Evolutionary conservation across 768 basidiomycete species (phyloP), one percentile per base, ranked within the genome.

Genomic region (Russula abietina): DNA sequence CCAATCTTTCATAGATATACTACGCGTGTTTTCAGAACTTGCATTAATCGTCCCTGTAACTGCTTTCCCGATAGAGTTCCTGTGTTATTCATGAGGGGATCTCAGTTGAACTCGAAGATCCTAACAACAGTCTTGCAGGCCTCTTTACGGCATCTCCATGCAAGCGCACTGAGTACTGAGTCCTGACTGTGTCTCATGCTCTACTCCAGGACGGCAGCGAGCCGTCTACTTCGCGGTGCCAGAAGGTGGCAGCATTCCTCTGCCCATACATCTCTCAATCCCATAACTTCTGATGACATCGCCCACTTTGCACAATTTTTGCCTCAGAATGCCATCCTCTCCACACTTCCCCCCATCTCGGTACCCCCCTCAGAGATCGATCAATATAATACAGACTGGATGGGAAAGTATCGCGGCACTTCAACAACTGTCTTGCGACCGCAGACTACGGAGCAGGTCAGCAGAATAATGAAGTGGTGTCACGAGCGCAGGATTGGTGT

Each of bases 351-450:
- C 28, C 80, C 88, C 16, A 65, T 66, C 49, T 73, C 79, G 9
- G 68, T 75, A 19, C 61, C 82, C n/a, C 43, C 77, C 9, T 78
- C 84, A 12, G 95, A 97, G 66, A 82, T 98, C 32, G 79, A 79
- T 3, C 79, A 76, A 2, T 96, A 82, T 80, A 98, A 99, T 73
- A 77, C 81, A 67, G 96, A 99, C 73, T 97, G 94, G 95, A 93
- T 97, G 88, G 87, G 88, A 69, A 96, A 96, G 73, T 98, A 94
- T 73, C 81, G 80, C 58, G 97, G 96, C n/a, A 74, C 78, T 19
- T 84, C 91, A 10, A 85, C 85, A 17, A 88, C 93, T 30, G 90
- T 99, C 14, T 78, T 98, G 56, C 92, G 89, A 72, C 97, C 97
- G 6, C 90, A 86, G 69, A 86, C 89, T 2, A 89, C 91, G 0